Evolutionary conservation across 306 rosid genomes (phyloP).

Genomic region (Casuarina glauca): DNA sequence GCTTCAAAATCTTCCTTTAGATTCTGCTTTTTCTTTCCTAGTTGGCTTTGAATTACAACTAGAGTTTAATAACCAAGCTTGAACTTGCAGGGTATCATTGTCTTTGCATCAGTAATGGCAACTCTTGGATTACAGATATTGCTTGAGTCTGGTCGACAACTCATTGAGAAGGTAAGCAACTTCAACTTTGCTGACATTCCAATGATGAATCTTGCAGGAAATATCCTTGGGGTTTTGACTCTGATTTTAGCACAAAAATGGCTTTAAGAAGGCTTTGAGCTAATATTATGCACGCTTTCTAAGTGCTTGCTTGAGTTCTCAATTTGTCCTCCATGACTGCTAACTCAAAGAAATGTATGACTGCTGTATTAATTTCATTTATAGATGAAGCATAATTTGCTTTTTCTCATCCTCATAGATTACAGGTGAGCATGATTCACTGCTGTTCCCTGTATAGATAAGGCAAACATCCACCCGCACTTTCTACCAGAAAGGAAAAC

Average conservation of each 20-base stretch:
- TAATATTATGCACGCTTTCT: too few species aligned
- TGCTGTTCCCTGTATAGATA: not conserved
- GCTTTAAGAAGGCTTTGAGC: too few species aligned
- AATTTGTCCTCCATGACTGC: too few species aligned
- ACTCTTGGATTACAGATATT: conserved; percentile 75
- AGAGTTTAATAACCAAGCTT: conserved; percentile 10
- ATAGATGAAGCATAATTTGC: too few species aligned
- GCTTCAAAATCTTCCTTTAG: too few species aligned
- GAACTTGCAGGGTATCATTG: conserved; percentile 71
- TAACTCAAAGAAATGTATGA: too few species aligned
- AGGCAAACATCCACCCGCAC: not conserved
- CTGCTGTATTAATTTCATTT: too few species aligned
- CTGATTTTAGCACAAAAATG: not conserved
- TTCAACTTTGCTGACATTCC: not conserved
- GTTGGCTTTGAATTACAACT: too few species aligned
- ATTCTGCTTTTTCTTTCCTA: too few species aligned
- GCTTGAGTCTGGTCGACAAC: conserved; percentile 57
- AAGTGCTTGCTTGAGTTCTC: too few species aligned
- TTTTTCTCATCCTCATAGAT: too few species aligned
- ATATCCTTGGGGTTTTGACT: not conserved
- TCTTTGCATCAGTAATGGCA: conserved; percentile 90
- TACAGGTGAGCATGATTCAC: not conserved
- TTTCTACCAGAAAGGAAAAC: too few species aligned
- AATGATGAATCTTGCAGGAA: not conserved
- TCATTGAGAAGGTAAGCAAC: conserved; percentile 39